Conservation (phyloP, 2,329 filamentous ascomycete genomes). For the Pseudohalonectria lignicola region DNA sequence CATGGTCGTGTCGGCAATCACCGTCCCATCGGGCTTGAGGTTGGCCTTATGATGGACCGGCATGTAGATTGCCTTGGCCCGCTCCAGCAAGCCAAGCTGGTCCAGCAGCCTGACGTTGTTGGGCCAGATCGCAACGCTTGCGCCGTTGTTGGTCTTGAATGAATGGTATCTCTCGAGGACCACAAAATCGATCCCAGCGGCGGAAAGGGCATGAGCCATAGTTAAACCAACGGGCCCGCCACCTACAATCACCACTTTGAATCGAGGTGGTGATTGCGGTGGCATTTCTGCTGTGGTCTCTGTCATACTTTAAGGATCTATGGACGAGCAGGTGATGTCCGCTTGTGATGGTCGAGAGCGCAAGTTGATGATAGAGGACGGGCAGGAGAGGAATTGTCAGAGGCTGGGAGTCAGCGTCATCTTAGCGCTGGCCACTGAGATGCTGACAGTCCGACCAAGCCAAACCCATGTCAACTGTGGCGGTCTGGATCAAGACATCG, state of each 20-base stretch:
- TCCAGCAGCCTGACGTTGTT: slow-evolving; percentile 14
- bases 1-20: slow-evolving; percentile 6
- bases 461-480: no score
- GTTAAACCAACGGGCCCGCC: background rate
- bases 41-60: slow-evolving; percentile 8
- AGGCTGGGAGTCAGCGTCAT: no score
- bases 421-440: no score
- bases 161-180: background rate
- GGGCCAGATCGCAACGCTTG: slow-evolving; percentile 11
- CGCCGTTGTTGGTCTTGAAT: background rate
- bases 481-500: no score
- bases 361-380: no score
- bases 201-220: background rate
- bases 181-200: background rate
- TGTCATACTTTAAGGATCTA: no score
- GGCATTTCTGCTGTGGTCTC: no score
- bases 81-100: slow-evolving; percentile 15
- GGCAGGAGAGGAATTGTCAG: no score
- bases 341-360: no score
- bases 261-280: no score
- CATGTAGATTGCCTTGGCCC: slow-evolving; percentile 5
- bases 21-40: slow-evolving; percentile 7
- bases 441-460: no score
- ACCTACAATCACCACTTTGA: background rate
- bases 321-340: no score